phyloP scores from a whole-genome alignment of 1,139 yeast species.

The Pneumocystis sp. region DNA sequence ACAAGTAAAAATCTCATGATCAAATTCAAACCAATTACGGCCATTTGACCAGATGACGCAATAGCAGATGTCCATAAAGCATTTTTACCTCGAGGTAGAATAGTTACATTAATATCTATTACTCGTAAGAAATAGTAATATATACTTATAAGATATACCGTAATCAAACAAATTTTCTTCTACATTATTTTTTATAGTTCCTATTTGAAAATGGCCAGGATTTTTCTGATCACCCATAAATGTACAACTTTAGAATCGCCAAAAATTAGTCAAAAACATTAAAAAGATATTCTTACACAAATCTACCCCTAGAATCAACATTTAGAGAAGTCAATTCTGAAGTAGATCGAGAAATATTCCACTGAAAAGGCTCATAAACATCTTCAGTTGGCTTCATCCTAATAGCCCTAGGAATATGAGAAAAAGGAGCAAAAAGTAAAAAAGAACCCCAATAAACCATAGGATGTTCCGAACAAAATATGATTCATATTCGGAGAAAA shows the following conservation, averaged over 20 bases:
- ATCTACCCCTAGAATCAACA: not conserved
- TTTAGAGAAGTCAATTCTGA: not conserved
- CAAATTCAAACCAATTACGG: not conserved
- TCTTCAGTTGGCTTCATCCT: not conserved
- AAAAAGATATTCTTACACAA: not conserved
- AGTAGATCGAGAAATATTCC: not conserved
- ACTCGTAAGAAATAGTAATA: not conserved
- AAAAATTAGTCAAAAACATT: not conserved
- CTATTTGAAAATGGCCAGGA: not conserved
- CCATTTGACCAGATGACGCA: not conserved
- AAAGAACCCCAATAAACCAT: not conserved
- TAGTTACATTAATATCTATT: not conserved
- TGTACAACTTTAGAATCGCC: not conserved
- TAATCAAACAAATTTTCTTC: not conserved
- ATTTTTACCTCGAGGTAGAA: not conserved
- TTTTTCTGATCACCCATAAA: not conserved
- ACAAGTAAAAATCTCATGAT: not conserved
- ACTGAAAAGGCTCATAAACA: not conserved
- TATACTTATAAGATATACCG: not conserved
- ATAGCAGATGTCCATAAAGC: conserved; percentile 2
- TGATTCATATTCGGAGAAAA: not conserved
- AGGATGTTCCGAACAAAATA: not conserved
- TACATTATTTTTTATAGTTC: not conserved
- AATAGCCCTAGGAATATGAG: not conserved
- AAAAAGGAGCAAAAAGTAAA: not conserved